phyloP scores from a whole-genome alignment of 2,329 filamentous ascomycete genomes.

The Conoideocrella luteorostrata region DNA sequence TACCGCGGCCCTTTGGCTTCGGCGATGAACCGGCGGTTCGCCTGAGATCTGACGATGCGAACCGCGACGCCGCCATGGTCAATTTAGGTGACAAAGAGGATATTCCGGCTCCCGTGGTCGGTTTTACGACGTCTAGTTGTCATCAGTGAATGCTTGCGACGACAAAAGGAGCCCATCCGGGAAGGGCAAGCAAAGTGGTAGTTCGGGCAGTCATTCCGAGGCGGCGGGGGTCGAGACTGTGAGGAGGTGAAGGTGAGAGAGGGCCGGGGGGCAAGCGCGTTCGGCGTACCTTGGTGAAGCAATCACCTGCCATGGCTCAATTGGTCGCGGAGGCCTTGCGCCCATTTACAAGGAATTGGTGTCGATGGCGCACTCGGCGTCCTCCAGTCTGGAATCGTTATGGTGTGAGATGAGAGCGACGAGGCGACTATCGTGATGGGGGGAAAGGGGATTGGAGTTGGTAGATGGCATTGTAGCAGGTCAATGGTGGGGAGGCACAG shows the following conservation, averaged over 20 bases:
- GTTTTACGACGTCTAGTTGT: slow-evolving; percentile 35
- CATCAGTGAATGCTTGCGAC: slow-evolving; percentile 8
- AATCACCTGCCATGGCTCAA: slow-evolving; percentile 44
- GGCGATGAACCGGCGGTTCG: slow-evolving; percentile 47
- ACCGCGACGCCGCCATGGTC: slow-evolving; percentile 42
- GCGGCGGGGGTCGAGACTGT: slow-evolving; percentile 1
- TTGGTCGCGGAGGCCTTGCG: slow-evolving; percentile 32
- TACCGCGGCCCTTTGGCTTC: slow-evolving; percentile 50
- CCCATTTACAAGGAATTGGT: slow-evolving; percentile 31
- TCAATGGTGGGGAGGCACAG: background rate
- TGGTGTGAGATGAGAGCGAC: background rate
- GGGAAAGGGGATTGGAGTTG: slow-evolving; percentile 10
- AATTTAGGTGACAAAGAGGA: slow-evolving; percentile 20
- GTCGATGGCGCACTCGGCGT: background rate
- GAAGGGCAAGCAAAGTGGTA: background rate
- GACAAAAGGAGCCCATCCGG: background rate
- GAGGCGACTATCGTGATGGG: background rate
- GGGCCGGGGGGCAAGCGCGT: slow-evolving; percentile 1
- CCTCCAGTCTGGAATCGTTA: background rate
- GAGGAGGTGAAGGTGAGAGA: background rate
- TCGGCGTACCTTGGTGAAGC: slow-evolving; percentile 36
- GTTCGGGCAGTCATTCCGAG: slow-evolving; percentile 1
- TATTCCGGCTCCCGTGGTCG: slow-evolving; percentile 28
- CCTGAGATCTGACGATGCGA: slow-evolving; percentile 39
- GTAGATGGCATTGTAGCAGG: too few species aligned